phyloP scores from a whole-genome alignment of 805 yeast genomes.

The Jamesozyma hellenica region DNA sequence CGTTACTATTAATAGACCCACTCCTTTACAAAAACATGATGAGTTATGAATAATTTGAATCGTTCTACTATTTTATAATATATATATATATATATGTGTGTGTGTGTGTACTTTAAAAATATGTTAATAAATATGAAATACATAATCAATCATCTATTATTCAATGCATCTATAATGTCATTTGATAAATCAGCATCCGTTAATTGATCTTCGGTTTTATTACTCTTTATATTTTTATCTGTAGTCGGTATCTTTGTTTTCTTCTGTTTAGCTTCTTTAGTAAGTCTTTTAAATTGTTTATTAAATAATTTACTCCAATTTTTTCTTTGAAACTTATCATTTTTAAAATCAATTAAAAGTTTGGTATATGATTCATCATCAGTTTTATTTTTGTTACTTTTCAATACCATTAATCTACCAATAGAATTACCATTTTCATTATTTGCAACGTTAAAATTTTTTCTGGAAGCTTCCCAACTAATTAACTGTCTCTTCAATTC shows the following conservation, averaged over 20 bases:
- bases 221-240: neutral
- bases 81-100: too few relatives aligned
- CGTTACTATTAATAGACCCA: too few relatives aligned
- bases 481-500: conserved; percentile 45
- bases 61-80: too few relatives aligned
- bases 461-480: conserved; percentile 52
- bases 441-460: conserved; percentile 10
- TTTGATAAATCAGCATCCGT: conserved; percentile 5
- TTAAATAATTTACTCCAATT: conserved; percentile 36
- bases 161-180: conserved; percentile 1
- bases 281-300: conserved; percentile 33
- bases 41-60: too few relatives aligned
- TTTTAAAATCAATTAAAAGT: conserved; percentile 29
- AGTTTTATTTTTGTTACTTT: conserved; percentile 35
- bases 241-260: neutral
- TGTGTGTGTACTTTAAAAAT: too few relatives aligned
- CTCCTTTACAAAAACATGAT: too few relatives aligned
- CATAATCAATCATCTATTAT: neutral
- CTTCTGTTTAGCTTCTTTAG: conserved; percentile 28
- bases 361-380: conserved; percentile 19
- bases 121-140: too few relatives aligned
- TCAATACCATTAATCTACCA: conserved; percentile 11
- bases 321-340: conserved; percentile 37
- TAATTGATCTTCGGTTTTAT: conserved; percentile 1
- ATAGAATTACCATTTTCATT: conserved; percentile 11